Evolutionary conservation across 2,329 filamentous ascomycete species (phyloP).

Genomic region (Clonostachys rosea): DNA sequence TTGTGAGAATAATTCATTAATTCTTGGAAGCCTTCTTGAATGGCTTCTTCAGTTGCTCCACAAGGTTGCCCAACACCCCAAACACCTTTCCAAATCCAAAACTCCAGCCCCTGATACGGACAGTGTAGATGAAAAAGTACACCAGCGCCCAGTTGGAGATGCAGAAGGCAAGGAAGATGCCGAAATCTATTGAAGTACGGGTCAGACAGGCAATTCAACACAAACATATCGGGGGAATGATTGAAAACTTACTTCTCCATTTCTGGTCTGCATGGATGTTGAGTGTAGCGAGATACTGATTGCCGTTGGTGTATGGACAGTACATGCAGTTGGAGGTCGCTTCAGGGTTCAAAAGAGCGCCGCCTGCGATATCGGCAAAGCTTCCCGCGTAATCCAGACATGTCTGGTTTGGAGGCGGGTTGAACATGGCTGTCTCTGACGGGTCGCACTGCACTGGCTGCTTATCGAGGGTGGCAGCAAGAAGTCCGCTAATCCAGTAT

Average conservation of each 20-base stretch:
- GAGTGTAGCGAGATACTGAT: slow-evolving; percentile 59
- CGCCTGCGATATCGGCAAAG: slow-evolving; percentile 47
- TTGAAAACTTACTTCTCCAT: slow-evolving; percentile 50
- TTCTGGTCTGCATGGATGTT: slow-evolving; percentile 51
- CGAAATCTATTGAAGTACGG: slow-evolving; percentile 40
- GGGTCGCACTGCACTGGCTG: slow-evolving; percentile 41
- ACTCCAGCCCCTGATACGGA: slow-evolving; percentile 64
- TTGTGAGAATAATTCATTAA: too few species aligned
- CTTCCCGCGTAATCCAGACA: slow-evolving; percentile 59
- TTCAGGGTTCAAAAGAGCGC: slow-evolving; percentile 60
- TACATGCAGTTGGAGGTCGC: slow-evolving; percentile 61
- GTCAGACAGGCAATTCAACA: not conserved
- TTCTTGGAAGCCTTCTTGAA: not conserved
- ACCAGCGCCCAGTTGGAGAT: slow-evolving; percentile 67
- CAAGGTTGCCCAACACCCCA: slow-evolving; percentile 6
- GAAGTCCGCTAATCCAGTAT: slow-evolving; percentile 68
- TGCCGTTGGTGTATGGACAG: slow-evolving; percentile 54
- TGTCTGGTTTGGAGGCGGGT: slow-evolving; percentile 58
- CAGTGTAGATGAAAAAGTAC: slow-evolving; percentile 74
- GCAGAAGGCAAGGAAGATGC: slow-evolving; percentile 68
- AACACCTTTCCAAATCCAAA: slow-evolving; percentile 63
- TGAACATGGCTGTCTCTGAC: slow-evolving; percentile 38
- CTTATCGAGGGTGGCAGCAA: slow-evolving; percentile 56
- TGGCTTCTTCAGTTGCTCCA: slow-evolving; percentile 3
- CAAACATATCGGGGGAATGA: not conserved